These are phyloP conservation scores for Yamadazyma songkhlaensis DNA, from an alignment of 1,139 yeast species.

Conservation along the genomic window DNA sequence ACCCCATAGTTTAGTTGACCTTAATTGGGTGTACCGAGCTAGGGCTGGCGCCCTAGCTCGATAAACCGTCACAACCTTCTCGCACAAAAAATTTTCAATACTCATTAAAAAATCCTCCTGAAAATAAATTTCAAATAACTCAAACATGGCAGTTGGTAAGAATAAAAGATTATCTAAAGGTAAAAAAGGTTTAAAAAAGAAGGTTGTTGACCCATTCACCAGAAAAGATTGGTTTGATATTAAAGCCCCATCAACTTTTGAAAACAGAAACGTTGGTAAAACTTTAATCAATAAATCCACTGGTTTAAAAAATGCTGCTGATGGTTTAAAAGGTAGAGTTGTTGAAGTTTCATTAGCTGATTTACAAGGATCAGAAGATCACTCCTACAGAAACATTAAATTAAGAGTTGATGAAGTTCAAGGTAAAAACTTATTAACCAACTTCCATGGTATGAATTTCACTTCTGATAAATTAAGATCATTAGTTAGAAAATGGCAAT, in stretches of 20 bases:
- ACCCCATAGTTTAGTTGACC: no score
- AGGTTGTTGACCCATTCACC: constrained; percentile 52
- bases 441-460: constrained; percentile 53
- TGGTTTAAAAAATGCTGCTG: constrained; percentile 52
- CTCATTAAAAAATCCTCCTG: neutral
- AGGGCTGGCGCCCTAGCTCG: neutral
- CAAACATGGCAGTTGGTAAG: constrained; percentile 49
- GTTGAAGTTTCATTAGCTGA: constrained; percentile 50
- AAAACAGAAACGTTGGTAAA: constrained; percentile 51
- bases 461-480: constrained; percentile 52
- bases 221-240: constrained; percentile 53
- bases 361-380: constrained; percentile 53
- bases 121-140: neutral
- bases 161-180: constrained; percentile 55
- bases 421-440: constrained; percentile 54
- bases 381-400: constrained; percentile 50
- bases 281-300: constrained; percentile 51
- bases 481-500: constrained; percentile 54
- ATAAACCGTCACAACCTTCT: neutral
- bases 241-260: constrained; percentile 52
- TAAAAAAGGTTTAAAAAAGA: constrained; percentile 52
- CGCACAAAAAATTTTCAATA: constrained; percentile 1
- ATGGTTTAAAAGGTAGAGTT: constrained; percentile 52
- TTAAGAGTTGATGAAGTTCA: constrained; percentile 55
- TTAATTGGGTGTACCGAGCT: no score